These are phyloP conservation scores for Wickerhamiella spandovensis DNA, from an alignment of 805 yeast genomes.

Conservation along the genomic window DNA sequence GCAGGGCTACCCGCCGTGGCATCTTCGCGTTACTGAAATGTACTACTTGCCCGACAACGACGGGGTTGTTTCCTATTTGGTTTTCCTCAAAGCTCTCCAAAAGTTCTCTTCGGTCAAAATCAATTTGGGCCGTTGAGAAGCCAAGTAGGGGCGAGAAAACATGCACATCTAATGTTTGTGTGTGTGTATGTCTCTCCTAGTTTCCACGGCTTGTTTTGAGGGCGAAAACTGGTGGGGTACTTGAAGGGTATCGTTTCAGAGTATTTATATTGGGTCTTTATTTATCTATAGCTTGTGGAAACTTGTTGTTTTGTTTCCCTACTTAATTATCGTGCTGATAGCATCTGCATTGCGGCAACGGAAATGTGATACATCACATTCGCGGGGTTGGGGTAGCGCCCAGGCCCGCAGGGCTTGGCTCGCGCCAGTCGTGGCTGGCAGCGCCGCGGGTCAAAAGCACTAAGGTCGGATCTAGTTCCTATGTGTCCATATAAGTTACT, in stretches of 20 bases:
- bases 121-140: slow-evolving; percentile 49
- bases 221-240: no score
- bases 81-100: slow-evolving; percentile 40
- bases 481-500: background rate
- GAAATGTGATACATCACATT: background rate
- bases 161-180: no score
- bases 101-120: slow-evolving; percentile 64
- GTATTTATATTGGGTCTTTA: background rate
- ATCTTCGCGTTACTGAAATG: slow-evolving; percentile 75
- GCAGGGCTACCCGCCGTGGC: slow-evolving; percentile 98
- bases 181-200: no score
- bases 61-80: slow-evolving; percentile 62
- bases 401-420: background rate
- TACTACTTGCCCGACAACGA: slow-evolving; percentile 83
- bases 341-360: no score
- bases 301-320: background rate
- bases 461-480: background rate
- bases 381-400: background rate
- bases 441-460: no score
- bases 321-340: background rate
- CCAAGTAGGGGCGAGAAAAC: background rate
- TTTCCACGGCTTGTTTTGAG: background rate
- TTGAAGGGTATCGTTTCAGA: background rate
- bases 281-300: background rate
- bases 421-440: background rate